These are phyloP conservation scores for Penicillium olsonii DNA, from an alignment of 2,329 filamentous ascomycete genomes.

Conservation along the genomic window DNA sequence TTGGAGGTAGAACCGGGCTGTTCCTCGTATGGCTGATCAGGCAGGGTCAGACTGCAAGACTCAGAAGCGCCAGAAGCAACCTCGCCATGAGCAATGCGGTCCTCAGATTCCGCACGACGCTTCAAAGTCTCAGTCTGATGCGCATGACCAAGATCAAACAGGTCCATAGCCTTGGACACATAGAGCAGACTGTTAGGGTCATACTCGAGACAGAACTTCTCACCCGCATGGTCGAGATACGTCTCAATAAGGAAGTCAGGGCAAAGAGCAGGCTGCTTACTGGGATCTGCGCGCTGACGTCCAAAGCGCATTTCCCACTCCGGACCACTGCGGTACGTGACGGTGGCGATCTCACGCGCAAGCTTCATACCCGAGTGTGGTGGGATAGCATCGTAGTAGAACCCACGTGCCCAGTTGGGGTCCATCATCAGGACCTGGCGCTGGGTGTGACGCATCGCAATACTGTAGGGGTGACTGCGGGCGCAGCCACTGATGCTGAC, in stretches of 20 bases:
- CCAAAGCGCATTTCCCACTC: conserved; percentile 98
- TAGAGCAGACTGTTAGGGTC: conserved; percentile 95
- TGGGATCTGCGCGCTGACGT: conserved; percentile 78
- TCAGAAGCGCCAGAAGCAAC: conserved; percentile 39
- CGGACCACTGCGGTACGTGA: conserved; percentile 93
- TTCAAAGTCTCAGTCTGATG: conserved; percentile 65
- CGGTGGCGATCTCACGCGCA: conserved; percentile 92
- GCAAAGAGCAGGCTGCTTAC: conserved; percentile 87
- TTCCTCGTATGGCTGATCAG: conserved; percentile 82
- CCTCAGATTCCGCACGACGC: conserved; percentile 63
- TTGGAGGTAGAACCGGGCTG: conserved; percentile 60
- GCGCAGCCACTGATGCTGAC: conserved; percentile 93
- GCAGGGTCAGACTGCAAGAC: conserved; percentile 78
- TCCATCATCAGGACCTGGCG: conserved; percentile 99
- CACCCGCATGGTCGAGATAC: conserved; percentile 94
- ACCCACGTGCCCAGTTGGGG: conserved; percentile 91
- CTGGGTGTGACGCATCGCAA: conserved; percentile 97
- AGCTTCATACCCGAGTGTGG: conserved; percentile 98
- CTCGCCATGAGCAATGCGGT: conserved; percentile 56
- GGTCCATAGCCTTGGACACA: conserved; percentile 97
- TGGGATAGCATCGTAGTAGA: conserved; percentile 85
- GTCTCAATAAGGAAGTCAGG: conserved; percentile 98
- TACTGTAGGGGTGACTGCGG: conserved; percentile 93
- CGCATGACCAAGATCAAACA: conserved; percentile 83
- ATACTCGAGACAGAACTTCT: conserved; percentile 97